These are phyloP conservation scores for Trichophaea hybrida DNA, from an alignment of 2,329 filamentous ascomycete species.

Conservation along the genomic window DNA sequence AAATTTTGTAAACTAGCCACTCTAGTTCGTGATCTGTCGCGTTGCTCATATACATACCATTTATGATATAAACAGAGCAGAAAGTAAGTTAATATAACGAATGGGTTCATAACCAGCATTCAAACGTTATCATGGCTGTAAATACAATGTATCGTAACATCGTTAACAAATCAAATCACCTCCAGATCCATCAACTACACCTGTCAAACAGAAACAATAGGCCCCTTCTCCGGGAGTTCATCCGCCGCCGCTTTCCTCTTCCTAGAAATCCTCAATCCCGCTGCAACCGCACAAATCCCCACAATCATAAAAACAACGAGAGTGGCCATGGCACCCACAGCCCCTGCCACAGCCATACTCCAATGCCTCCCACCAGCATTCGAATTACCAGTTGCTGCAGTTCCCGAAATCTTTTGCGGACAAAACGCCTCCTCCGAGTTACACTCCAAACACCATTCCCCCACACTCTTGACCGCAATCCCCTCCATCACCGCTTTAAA, in stretches of 20 bases:
- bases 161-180: too few relatives aligned
- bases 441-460: slow-evolving; percentile 25
- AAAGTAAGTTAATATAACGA: too few relatives aligned
- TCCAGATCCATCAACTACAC: too few relatives aligned
- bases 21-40: too few relatives aligned
- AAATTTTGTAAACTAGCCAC: too few relatives aligned
- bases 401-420: neutral
- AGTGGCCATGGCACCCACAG: slow-evolving; percentile 23
- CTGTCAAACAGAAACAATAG: too few relatives aligned
- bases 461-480: slow-evolving; percentile 17
- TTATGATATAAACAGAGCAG: too few relatives aligned
- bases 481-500: slow-evolving; percentile 18
- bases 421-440: slow-evolving; percentile 20
- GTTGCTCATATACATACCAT: too few relatives aligned
- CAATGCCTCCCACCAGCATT: neutral
- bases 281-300: slow-evolving; percentile 8
- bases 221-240: too few relatives aligned
- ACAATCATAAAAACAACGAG: slow-evolving; percentile 13
- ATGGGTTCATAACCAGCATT: too few relatives aligned
- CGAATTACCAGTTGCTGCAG: neutral
- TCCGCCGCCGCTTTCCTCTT: neutral
- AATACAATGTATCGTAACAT: too few relatives aligned
- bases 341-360: slow-evolving; percentile 19
- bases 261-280: slow-evolving; percentile 18
- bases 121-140: too few relatives aligned